Conservation (phyloP, 805 yeast species). For the Ogataea pignaliae region DNA sequence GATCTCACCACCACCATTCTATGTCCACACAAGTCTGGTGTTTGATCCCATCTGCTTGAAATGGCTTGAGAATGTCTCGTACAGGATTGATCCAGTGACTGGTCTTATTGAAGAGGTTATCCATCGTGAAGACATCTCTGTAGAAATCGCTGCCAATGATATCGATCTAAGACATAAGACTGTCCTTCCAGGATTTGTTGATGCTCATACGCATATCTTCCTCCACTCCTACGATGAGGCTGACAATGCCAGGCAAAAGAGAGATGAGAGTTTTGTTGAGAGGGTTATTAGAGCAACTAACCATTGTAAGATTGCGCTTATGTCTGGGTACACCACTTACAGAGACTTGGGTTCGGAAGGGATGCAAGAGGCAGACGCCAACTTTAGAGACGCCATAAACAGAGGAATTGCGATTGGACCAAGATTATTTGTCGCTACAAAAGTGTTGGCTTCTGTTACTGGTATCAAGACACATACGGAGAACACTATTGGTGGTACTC, state of each 20-base stretch:
- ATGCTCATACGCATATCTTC: conserved; percentile 28
- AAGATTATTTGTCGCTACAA: conserved; percentile 25
- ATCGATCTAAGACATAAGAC: conserved; percentile 21
- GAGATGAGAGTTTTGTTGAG: conserved; percentile 26
- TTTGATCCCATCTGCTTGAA: conserved; percentile 17
- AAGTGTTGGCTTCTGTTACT: conserved; percentile 20
- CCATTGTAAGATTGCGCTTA: conserved; percentile 22
- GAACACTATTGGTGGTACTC: conserved; percentile 22
- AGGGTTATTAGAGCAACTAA: conserved; percentile 23
- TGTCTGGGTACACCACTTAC: conserved; percentile 28
- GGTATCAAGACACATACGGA: conserved; percentile 23
- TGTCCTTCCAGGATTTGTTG: conserved; percentile 27
- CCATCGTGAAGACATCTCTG: conserved; percentile 5
- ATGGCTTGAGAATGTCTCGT: conserved; percentile 13
- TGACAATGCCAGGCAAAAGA: conserved; percentile 22
- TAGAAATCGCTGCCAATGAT: conserved; percentile 9
- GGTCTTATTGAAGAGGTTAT: conserved; percentile 17
- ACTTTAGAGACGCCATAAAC: conserved; percentile 25
- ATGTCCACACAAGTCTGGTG: conserved; percentile 17
- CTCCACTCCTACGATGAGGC: conserved; percentile 26
- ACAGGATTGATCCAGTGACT: conserved; percentile 17
- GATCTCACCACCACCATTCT: conserved; percentile 11
- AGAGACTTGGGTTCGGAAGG: conserved; percentile 27
- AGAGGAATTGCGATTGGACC: conserved; percentile 25
- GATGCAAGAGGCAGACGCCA: conserved; percentile 27